These are phyloP conservation scores for Gnaphalium uliginosum DNA, from an alignment of 129 eudicot species.

Conservation along the genomic window DNA sequence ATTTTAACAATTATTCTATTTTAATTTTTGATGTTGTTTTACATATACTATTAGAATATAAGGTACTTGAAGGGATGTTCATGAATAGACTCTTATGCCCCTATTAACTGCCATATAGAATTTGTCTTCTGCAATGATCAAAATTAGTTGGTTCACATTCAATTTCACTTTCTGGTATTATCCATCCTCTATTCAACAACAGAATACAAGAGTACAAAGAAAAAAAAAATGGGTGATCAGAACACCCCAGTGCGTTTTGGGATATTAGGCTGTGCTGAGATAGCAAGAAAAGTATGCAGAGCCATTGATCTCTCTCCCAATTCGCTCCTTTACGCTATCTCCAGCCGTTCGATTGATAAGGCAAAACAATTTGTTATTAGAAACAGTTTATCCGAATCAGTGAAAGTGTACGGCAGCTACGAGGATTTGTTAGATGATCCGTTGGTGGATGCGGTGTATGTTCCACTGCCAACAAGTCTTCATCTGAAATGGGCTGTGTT, in stretches of 20 bases:
- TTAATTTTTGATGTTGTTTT: neutral
- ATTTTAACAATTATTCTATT: too few species aligned
- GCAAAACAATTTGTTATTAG: slow-evolving; percentile 49
- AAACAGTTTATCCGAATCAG: slow-evolving; percentile 40
- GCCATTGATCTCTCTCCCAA: slow-evolving; percentile 69
- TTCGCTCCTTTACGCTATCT: slow-evolving; percentile 57
- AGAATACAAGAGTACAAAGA: slow-evolving; percentile 2
- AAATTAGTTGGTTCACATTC: slow-evolving; percentile 27
- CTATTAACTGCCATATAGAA: neutral
- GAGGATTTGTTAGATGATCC: slow-evolving; percentile 58
- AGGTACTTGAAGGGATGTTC: neutral
- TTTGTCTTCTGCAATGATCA: neutral
- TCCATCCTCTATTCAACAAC: slow-evolving; percentile 1
- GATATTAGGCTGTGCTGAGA: slow-evolving; percentile 71
- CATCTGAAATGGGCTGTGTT: slow-evolving; percentile 73
- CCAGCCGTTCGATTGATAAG: slow-evolving; percentile 71
- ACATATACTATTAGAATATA: neutral
- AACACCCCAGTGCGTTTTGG: slow-evolving; percentile 52
- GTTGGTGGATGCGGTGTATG: slow-evolving; percentile 69
- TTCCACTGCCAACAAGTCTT: slow-evolving; percentile 83
- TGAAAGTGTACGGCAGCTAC: slow-evolving; percentile 61
- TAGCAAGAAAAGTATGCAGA: slow-evolving; percentile 69
- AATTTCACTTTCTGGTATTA: neutral
- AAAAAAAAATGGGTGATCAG: slow-evolving; percentile 41
- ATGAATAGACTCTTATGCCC: slow-evolving; percentile 11